Base-by-base conservation (phyloP, 169 alveolate genomes). In the Plasmodium cynomolgi region DNA sequence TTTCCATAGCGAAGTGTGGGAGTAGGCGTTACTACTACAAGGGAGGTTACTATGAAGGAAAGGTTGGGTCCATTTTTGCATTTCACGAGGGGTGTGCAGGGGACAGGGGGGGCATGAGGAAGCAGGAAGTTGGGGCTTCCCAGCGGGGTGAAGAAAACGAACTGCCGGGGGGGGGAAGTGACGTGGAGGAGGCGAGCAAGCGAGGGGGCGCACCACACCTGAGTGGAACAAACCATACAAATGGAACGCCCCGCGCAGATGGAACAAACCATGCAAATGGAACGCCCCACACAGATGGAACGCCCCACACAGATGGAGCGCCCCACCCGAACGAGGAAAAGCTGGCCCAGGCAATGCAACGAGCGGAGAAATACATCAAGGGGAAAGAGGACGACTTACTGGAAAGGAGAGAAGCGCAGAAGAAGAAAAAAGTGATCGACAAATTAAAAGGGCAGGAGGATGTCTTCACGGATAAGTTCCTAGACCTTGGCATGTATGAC, bases 381-480 rank as follows among this genome's bases (percentile, higher is more conserved):
- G 95, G 95, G 6, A 91, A 81, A 26, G 74, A 91, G 75, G 95
- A 91, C 58, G 72, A 81, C 58, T 75, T 91, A 29, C 73, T 91
- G 56, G 86, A 91, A 74, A 74, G 77, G 79, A 91, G 95, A 54
- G 95, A 91, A 82, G 37, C 4, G 11, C 56, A 72, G n/a, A 91
- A 91, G 75, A 83, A 91, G 74, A 81, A 83, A 91, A 82, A 81
- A 50, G 54, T 91, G 1, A 54, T 82, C 0, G 92, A 91, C 56
- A 82, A 91, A 11, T 41, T 91, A 72, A 91, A 91, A 20, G 84
- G 39, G 13, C 77, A 73, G 29, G 95, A 91, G 75, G 84, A 91
- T 20, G 91, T 31, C 13, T 91, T 91, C 41, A 31, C 92, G 1
- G 91, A 91, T 39, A 91, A 91, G 68, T 74, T 74, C 3, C 58